Evolutionary conservation across 768 basidiomycete genomes (phyloP), one percentile per base, ranked within the genome.

Genomic region (Agrocybe praecox): DNA sequence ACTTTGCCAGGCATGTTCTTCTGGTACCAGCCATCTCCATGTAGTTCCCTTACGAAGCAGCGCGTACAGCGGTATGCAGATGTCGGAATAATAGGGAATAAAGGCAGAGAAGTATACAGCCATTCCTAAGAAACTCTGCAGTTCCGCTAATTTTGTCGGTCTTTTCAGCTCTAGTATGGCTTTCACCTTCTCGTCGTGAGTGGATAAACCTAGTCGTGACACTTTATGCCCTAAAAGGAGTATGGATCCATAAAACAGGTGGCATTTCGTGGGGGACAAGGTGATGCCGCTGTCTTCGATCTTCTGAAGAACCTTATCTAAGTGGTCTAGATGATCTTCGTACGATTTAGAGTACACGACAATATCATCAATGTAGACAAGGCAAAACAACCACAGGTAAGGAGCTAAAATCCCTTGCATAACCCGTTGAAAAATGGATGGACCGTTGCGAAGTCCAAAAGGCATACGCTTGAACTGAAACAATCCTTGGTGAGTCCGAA

Each of bases 351-450:
- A 73, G 49, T 65, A 78, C 0, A 77, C 65, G 0, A 78, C 67
- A 1, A 79, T 78, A 46, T 80, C 71, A 46, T 80, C 74, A 9
- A 79, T 76, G 48, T 79, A 80, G 0, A 78, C 76, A 14, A 75
- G 48, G 1, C 72, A 53, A 48, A 77, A 76, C 0, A 75, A 52
- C 75, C 76, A 77, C 5, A 79, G 60, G 50, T 60, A 77, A 0
- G 71, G 73, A 0, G 72, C 62, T 1, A 77, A 59, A 0, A 76
- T 57, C 7, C 52, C 52, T 34, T 78, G 74, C 77, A 80, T 79
- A 2, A 76, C 60, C 17, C 74, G 49, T 51, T 80, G 79, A 53
- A 79, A 79, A 0, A 76, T 65, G 1, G 70, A 63, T 0, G 77
- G 78, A 0, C 75, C 72, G 53, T 74, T 74, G 0, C 67, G 49